These are phyloP conservation scores for Psilocybe subaeruginosa DNA, from an alignment of 768 basidiomycete genomes.

Conservation along the genomic window DNA sequence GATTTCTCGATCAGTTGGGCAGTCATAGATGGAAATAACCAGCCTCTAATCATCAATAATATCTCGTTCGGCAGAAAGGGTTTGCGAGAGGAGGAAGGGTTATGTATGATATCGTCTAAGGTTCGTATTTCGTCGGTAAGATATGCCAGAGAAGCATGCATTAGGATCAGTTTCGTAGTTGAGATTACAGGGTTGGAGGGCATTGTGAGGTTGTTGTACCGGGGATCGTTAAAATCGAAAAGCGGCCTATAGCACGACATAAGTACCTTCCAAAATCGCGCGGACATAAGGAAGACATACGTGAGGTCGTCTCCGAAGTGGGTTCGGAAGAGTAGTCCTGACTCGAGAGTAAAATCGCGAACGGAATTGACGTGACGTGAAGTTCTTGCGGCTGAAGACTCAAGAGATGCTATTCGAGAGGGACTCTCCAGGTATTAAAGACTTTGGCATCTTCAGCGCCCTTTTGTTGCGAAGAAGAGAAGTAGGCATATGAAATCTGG, in stretches of 20 bases:
- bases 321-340: constrained; percentile 13
- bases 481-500: constrained; percentile 26
- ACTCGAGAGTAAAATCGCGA: constrained; percentile 2
- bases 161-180: constrained; percentile 46
- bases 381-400: constrained; percentile 30
- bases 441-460: constrained; percentile 15
- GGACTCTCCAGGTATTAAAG: constrained; percentile 13
- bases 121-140: constrained; percentile 48
- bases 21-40: constrained; percentile 47
- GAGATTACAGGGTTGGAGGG: constrained; percentile 26
- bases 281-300: constrained; percentile 24
- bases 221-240: not conserved
- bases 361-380: constrained; percentile 40
- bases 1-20: constrained; percentile 44
- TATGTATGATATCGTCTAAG: constrained; percentile 40
- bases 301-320: constrained; percentile 8
- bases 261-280: constrained; percentile 17
- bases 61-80: constrained; percentile 49
- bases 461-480: constrained; percentile 27
- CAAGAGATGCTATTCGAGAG: constrained; percentile 18
- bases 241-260: constrained; percentile 10
- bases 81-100: constrained; percentile 15
- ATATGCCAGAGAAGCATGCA: constrained; percentile 55
- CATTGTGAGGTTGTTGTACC: constrained; percentile 16
- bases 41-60: constrained; percentile 52